A percentile compares a stretch with the other conserved stretches of the same genome.
Conservation (phyloP, 495 filamentous ascomycete genomes). For the Lentithecium fluviatile region DNA sequence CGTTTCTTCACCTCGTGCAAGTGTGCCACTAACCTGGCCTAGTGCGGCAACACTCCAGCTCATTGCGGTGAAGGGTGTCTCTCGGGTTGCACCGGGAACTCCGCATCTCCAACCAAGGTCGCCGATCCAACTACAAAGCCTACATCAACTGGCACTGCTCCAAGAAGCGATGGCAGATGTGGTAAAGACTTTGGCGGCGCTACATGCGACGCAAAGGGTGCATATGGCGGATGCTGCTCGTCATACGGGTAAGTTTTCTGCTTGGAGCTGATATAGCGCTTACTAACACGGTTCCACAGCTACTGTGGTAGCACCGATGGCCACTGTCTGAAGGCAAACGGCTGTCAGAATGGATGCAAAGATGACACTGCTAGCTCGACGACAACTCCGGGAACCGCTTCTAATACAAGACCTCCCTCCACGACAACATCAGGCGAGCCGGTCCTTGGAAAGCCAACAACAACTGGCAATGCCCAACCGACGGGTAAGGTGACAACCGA, state of each 20-base stretch:
- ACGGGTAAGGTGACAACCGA: constrained; percentile 38
- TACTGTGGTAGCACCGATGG: constrained; percentile 35
- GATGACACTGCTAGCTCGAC: constrained; percentile 8
- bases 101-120: constrained; percentile 5
- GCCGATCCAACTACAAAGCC: background rate
- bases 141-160: constrained; percentile 13
- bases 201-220: constrained; percentile 38
- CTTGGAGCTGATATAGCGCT: background rate
- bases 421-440: constrained; percentile 42
- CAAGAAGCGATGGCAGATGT: constrained; percentile 40
- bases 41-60: constrained; percentile 42
- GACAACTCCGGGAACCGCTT: constrained; percentile 2
- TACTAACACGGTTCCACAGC: too few species aligned
- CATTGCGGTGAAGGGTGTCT: constrained; percentile 44
- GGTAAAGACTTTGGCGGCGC: constrained; percentile 38
- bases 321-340: constrained; percentile 32
- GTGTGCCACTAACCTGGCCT: background rate
- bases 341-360: constrained; percentile 42
- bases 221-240: constrained; percentile 40
- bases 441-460: constrained; percentile 39
- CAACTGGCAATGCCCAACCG: constrained; percentile 29
- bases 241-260: constrained; percentile 35
- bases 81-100: constrained; percentile 37
- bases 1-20: background rate
- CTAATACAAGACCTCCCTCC: constrained; percentile 27